Base-by-base conservation (phyloP, 208 protist species). In the Porcisia hertigi region DNA sequence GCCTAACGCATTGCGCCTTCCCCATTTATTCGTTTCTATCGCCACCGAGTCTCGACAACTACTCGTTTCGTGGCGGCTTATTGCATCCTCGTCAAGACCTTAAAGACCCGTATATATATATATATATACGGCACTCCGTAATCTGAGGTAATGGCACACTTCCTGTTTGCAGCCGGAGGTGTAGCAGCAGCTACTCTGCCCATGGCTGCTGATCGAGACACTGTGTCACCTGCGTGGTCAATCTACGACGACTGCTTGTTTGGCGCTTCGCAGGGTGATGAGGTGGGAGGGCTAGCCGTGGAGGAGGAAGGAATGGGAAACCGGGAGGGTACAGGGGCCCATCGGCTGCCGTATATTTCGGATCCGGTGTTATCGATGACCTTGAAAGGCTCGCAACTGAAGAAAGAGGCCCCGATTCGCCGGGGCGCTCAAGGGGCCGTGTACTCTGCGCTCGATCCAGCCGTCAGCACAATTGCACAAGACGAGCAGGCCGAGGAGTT, bases 381-480 rank as follows among this genome's bases (percentile, higher is more conserved):
- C 18, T 72, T 97, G 53, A 77, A 77, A 25, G 85, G 84, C 2
- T 76, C 86, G 30, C 83, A 82, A 2, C 59, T 97, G 23, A 87
- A 87, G 49, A 92, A 92, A 74, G 76, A 86, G 45, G 77, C 49
- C 1, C 71, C 92, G 0, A 73, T 97, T 30, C 83, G 87, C n/a
- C 84, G 90, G 30, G 94, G 94, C 39, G 86, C 86, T 6, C 94
- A 97, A 63, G 92, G 94, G 5, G 92, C 87, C 18, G 86, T 97
- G 34, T 97, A 97, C 81, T 66, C 83, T 8, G 94, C 90, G 1
- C 54, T 80, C 45, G 90, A 96, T 60, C 71, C 45, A 6, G 34
- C 36, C 43, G 30, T n/a, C 65, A 20, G 30, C 25, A 16, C 20
- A 30, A 20, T 25, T 41, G 43, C 25, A 36, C 1, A 14, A 7